Evolutionary conservation across 1,284 basidiomycete genomes (phyloP).

Genomic region (Sanghuangporus weigelae): DNA sequence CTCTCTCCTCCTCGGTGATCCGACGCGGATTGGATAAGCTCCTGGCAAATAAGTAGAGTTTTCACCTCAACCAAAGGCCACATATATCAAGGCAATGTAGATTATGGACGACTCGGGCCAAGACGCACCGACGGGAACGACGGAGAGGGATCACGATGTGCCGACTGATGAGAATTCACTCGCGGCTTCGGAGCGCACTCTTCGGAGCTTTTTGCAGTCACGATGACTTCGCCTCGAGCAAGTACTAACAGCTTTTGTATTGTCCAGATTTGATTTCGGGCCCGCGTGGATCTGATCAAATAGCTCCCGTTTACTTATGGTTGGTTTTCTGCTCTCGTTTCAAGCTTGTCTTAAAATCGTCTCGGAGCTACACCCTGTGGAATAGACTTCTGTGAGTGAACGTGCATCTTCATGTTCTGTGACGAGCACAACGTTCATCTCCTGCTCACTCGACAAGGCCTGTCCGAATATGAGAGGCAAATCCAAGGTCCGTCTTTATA

Average conservation of each 20-base stretch:
- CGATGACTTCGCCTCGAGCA: background rate
- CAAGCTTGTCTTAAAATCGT: too few species aligned
- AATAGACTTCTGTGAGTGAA: slow-evolving; percentile 14
- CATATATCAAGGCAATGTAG: too few species aligned
- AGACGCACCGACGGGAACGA: background rate
- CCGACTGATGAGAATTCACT: background rate
- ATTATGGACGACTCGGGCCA: too few species aligned
- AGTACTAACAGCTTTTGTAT: background rate
- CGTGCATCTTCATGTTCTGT: slow-evolving; percentile 63
- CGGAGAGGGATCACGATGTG: background rate
- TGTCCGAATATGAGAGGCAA: slow-evolving; percentile 73
- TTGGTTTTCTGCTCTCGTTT: too few species aligned
- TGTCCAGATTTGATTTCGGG: too few species aligned
- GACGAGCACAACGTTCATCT: slow-evolving; percentile 63
- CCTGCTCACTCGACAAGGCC: slow-evolving; percentile 71
- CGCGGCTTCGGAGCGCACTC: background rate
- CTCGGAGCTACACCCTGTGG: background rate
- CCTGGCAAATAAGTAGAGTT: background rate
- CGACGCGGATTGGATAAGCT: background rate
- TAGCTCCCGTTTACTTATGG: too few species aligned
- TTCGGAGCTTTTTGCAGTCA: background rate
- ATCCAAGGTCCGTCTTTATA: slow-evolving; percentile 46
- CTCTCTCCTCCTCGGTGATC: background rate
- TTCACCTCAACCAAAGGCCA: too few species aligned
- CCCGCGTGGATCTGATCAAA: too few species aligned